Evolutionary conservation across 768 basidiomycete species (phyloP), one percentile per base, ranked within the genome.

Genomic region (Lactarius deliciosus): DNA sequence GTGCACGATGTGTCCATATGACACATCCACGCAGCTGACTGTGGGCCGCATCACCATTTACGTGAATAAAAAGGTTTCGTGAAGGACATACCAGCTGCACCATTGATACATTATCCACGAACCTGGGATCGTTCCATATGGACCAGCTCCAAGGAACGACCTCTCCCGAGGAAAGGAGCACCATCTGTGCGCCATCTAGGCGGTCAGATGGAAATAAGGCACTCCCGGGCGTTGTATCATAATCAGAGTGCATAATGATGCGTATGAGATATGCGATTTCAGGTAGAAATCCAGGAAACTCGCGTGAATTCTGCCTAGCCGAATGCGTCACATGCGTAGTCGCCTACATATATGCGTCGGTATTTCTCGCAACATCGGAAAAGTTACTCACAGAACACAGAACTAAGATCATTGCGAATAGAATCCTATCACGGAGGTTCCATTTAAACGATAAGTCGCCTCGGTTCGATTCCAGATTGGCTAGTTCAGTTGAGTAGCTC

Each of bases 141-240:
- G 73, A 75, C 89, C 91, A 92, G 62, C 79, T 79, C 89, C 90
- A 91, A 1, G 82, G 80, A 3, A 88, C 73, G 13, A 82, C 75
- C 13, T 79, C 69, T 36, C 85, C 83, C 85, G 86, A 90, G 66
- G 76, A 76, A n/a, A 89, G 62, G n/a, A 91, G 73, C 25, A 88
- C 78, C 7, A 57, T 74, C 65, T 83, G 81, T 13, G 87, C 74
- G 55, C 71, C 64, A 72, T 86, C 82, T 7, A 82, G 73, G 10
- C 16, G 32, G 41, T 32, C 40, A 40, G 67, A 64, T 2, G 72
- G 61, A 1, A 57, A 43, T 15, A 56, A 9, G 3, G 36, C 30
- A 11, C 16, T 45, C 16, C n/a, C 57, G n/a, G 28, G 55, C 28
- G 25, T 61, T 66, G 64, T 70, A 63, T 59, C 70, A 70, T 63